phyloP scores from a whole-genome alignment of 139 green algal species.

The Asterochloris erici region DNA sequence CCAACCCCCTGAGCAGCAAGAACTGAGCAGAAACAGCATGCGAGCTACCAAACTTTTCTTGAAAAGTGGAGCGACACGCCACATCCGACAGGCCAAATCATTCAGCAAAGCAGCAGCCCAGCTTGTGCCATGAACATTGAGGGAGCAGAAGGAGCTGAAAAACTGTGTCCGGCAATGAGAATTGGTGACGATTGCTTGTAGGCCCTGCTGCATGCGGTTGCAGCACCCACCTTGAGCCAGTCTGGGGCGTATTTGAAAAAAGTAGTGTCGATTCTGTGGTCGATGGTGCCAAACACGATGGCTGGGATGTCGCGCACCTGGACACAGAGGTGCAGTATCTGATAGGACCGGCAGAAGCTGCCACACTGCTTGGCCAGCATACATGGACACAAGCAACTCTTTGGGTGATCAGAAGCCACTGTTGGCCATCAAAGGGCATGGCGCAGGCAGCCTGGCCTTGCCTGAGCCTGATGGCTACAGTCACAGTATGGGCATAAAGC shows the following conservation, averaged over 20 bases:
- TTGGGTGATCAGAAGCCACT: background rate
- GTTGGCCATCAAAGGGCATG: background rate
- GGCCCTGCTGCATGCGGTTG: background rate
- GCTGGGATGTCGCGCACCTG: conserved; percentile 53
- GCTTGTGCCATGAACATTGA: too few species aligned
- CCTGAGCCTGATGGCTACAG: background rate
- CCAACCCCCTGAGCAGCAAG: too few species aligned
- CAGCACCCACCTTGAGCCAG: conserved; percentile 12
- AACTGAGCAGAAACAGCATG: too few species aligned
- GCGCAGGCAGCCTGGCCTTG: background rate
- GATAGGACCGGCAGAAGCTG: too few species aligned
- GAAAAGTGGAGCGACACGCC: too few species aligned
- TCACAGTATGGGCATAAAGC: background rate
- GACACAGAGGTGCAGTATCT: too few species aligned
- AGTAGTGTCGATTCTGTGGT: conserved; percentile 18
- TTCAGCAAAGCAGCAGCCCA: too few species aligned
- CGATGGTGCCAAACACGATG: conserved; percentile 38
- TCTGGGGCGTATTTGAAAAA: conserved; percentile 16
- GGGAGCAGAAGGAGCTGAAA: too few species aligned
- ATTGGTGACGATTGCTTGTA: background rate
- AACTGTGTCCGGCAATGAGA: background rate
- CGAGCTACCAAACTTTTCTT: too few species aligned
- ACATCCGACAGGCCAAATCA: too few species aligned
- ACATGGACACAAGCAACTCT: too few species aligned
- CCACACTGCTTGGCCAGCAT: too few species aligned